Evolutionary conservation across 1,284 basidiomycete species (phyloP), one percentile per base, ranked within the genome.

Genomic region (Rhodotorula sp.): DNA sequence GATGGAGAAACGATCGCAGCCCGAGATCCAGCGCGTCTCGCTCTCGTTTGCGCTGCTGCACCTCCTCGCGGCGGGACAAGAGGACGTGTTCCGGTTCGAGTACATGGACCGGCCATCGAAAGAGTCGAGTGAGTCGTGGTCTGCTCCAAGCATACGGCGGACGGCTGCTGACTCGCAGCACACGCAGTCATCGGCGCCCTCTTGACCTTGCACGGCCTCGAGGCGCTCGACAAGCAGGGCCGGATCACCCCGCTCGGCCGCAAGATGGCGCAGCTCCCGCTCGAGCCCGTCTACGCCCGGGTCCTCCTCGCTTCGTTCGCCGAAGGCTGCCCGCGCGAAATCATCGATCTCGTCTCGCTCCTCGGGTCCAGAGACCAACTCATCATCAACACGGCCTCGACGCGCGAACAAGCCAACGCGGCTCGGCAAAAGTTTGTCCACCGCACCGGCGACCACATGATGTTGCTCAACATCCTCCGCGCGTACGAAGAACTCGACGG

Each of bases 21-120:
- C 94, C 2, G 94, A 97, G 81, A 96, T 97, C 68, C 87, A 90
- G 72, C 87, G 94, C 31, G 91, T 89, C 78, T 91, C 91, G 79
- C 84, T 97, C 59, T 88, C 91, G 7, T 89, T 90, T 29, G 91
- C 90, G 67, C 86, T 93, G 43, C 84, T 97, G 31, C 90, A 95
- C 79, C 85, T 97, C 39, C 63, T 77, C 23, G 79, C 79, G 4
- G 70, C 72, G 15, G 89, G 88, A 5, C 76, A 79, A 34, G 88
- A 91, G 78, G 87, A 95, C 77, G 84, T 93, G 1, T 88, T 90
- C 74, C 84, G 87, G 8, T 85, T 95, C 57, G 89, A 91, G 69
- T 89, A 92, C 76, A 90, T 97, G 87, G 93, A 96, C 80, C 86
- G 85, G 73, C 93, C 93, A 0, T 88, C 91, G 57, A 79, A 83